Base-by-base conservation (phyloP, 2,329 filamentous ascomycete species). In the Geosmithia morbida region DNA sequence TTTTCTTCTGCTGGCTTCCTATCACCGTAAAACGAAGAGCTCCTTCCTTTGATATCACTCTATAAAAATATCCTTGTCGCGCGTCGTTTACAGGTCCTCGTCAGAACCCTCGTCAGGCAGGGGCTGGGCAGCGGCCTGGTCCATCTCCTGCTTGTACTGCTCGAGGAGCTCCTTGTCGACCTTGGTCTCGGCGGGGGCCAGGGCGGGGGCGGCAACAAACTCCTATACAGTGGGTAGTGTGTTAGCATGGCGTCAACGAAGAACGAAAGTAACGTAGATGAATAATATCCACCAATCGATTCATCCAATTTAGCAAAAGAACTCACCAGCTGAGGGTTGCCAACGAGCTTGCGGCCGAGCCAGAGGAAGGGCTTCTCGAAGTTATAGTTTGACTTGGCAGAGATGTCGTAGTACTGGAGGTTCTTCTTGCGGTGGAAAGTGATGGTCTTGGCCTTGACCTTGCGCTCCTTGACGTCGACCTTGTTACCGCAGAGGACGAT, bases 361-460 rank as follows among this genome's bases (percentile, higher is more conserved):
- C 92, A 97, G 61, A 97, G 84, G 87, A 98, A 97, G 54, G 90
- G 90, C 82, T 97, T 98, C 83, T 97, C 90, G 70, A 97, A 97
- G 83, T 97, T 97, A 77, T 98, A 97, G 80, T 97, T 97, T 65
- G 89, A 96, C 79, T 97, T 98, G 71, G 92, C 92, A 41, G 88
- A 96, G 68, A 97, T 97, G 61, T 97, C 92, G 79, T 98, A 98
- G 81, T 97, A 98, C 74, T 98, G 92, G 47, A 98, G 83, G 74
- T 97, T 98, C 84, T 98, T 98, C 87, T 98, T 98, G 74, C 92
- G 87, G 81, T 98, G 92, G 86, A 98, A 98, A 57, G 92, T 98
- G 72, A 98, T 98, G 66, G 90, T 94, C 87, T 98, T 98, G 66
- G 92, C 92, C 83, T 98, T 98, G 67, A 98, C 92, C 77, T 98